Evolutionary conservation across 164 flowering plant genomes (phyloP).

Genomic region (Chimonanthus praecox): DNA sequence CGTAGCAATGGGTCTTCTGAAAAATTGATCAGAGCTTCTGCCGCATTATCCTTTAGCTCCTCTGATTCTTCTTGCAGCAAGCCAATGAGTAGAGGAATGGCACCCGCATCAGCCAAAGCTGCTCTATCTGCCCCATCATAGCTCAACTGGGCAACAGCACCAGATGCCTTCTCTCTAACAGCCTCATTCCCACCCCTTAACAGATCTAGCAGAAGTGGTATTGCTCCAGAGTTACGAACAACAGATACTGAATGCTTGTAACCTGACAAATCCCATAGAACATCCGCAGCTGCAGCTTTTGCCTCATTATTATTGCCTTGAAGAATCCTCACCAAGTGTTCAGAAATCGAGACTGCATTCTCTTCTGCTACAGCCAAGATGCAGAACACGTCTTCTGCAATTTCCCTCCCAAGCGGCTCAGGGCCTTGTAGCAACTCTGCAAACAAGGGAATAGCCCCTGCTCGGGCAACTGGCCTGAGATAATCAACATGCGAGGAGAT

Average conservation of each 20-base stretch:
- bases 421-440: constrained; percentile 40
- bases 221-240: constrained; percentile 36
- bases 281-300: constrained; percentile 50
- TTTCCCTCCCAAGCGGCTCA: constrained; percentile 38
- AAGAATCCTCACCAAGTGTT: constrained; percentile 42
- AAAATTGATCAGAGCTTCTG: constrained; percentile 44
- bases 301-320: constrained; percentile 30
- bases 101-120: constrained; percentile 39
- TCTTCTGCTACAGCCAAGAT: constrained; percentile 42
- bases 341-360: constrained; percentile 36
- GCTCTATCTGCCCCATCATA: constrained; percentile 28
- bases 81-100: constrained; percentile 32
- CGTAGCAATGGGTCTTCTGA: constrained; percentile 32
- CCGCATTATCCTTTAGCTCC: constrained; percentile 45
- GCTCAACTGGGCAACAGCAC: constrained; percentile 52
- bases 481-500: constrained; percentile 36
- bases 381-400: constrained; percentile 51
- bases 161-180: constrained; percentile 36
- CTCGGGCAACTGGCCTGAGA: constrained; percentile 38
- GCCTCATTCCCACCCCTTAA: constrained; percentile 25
- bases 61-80: constrained; percentile 38
- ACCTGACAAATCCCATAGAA: constrained; percentile 46
- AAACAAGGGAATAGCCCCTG: constrained; percentile 49
- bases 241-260: constrained; percentile 37
- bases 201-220: constrained; percentile 41